Evolutionary conservation across 257 asterid species (phyloP).

Genomic region (Echium plantagineum): DNA sequence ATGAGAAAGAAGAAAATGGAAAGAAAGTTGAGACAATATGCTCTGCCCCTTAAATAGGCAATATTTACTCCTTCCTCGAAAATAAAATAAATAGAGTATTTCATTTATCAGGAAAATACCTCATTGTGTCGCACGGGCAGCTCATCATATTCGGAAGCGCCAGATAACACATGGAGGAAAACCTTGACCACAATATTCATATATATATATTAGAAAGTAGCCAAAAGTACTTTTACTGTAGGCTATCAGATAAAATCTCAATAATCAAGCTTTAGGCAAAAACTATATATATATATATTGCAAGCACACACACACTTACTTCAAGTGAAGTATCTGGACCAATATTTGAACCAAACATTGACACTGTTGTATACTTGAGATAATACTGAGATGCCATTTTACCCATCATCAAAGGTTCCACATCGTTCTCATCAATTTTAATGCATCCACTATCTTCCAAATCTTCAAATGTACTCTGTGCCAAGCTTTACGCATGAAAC

Average conservation of each 20-base stretch:
- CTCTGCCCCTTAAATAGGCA: not conserved
- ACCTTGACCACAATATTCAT: slow-evolving; percentile 36
- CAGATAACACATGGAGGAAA: slow-evolving; percentile 69
- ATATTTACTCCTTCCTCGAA: not conserved
- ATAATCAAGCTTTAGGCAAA: not conserved
- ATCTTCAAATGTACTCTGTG: slow-evolving; percentile 77
- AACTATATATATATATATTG: not conserved
- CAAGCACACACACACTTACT: slow-evolving; percentile 31
- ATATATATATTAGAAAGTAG: slow-evolving; percentile 4
- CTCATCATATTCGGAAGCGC: slow-evolving; percentile 94
- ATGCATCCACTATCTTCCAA: slow-evolving; percentile 96
- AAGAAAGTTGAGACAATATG: not conserved
- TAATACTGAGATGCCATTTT: slow-evolving; percentile 90
- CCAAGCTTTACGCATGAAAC: slow-evolving; percentile 43
- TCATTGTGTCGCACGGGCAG: slow-evolving; percentile 96
- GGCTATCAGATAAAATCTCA: not conserved
- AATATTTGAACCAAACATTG: slow-evolving; percentile 90
- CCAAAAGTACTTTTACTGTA: not conserved
- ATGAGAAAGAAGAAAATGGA: not conserved
- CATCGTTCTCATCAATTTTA: slow-evolving; percentile 66
- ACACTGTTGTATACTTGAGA: slow-evolving; percentile 80
- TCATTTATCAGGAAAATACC: slow-evolving; percentile 33
- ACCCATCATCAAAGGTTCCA: slow-evolving; percentile 95
- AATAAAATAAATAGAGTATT: not conserved
- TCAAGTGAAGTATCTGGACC: slow-evolving; percentile 87